phyloP scores from a whole-genome alignment of 768 basidiomycete species.

The Fistulinella prunicolor region DNA sequence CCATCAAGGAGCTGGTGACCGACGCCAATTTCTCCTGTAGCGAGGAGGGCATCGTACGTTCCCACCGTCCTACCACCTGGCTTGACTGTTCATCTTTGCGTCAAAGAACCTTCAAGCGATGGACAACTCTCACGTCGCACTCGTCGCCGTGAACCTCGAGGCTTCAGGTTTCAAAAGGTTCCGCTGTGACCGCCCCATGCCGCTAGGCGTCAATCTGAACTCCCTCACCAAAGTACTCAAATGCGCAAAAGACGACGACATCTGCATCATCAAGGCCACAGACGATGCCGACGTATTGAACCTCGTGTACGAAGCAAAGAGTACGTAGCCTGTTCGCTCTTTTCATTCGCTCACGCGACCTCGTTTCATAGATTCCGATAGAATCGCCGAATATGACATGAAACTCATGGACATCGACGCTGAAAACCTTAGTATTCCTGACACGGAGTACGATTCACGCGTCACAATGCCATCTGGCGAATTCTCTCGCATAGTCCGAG shows the following conservation, averaged over 20 bases:
- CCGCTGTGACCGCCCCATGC: slow-evolving; percentile 94
- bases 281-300: slow-evolving; percentile 90
- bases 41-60: slow-evolving; percentile 84
- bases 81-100: background rate
- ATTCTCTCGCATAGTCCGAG: slow-evolving; percentile 90
- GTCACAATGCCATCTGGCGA: slow-evolving; percentile 84
- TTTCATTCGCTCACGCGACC: background rate
- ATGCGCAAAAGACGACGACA: slow-evolving; percentile 95
- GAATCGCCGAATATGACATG: slow-evolving; percentile 98
- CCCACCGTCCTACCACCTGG: background rate
- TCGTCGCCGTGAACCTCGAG: slow-evolving; percentile 83
- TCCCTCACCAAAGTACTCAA: slow-evolving; percentile 94
- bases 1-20: slow-evolving; percentile 95
- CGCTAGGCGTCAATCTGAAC: slow-evolving; percentile 81
- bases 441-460: slow-evolving; percentile 94
- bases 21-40: slow-evolving; percentile 98
- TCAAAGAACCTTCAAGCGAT: slow-evolving; percentile 88
- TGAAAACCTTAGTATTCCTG: slow-evolving; percentile 92
- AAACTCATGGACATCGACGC: slow-evolving; percentile 99
- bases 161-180: slow-evolving; percentile 79
- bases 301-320: slow-evolving; percentile 85
- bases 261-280: slow-evolving; percentile 83
- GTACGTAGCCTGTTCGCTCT: slow-evolving; percentile 43
- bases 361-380: slow-evolving; percentile 75
- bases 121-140: slow-evolving; percentile 99